A percentile compares a stretch with the other conserved stretches of the same genome.
Conservation (phyloP, 495 filamentous ascomycete genomes). For the Rhypophila decipiens region DNA sequence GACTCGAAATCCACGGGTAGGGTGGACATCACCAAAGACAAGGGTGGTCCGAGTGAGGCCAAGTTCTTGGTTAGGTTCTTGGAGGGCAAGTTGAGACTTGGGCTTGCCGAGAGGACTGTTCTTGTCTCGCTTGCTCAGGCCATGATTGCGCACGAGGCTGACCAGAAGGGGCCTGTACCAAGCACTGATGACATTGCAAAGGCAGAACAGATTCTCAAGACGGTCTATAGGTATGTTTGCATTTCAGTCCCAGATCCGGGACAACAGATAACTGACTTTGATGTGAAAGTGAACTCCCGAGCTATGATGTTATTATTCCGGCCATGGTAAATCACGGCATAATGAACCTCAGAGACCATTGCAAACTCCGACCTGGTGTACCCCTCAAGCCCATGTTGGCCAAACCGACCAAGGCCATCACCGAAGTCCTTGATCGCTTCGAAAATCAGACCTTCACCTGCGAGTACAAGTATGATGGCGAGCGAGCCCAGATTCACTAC, state of each 20-base stretch:
- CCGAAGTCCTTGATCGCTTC: constrained; percentile 94
- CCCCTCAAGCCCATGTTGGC: constrained; percentile 98
- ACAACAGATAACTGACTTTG: constrained; percentile 9
- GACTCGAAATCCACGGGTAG: constrained; percentile 66
- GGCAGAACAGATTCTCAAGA: constrained; percentile 79
- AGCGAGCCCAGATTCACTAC: constrained; percentile 95
- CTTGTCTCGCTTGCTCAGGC: constrained; percentile 85
- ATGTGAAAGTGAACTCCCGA: constrained; percentile 67
- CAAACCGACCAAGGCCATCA: constrained; percentile 98
- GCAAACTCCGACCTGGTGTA: constrained; percentile 89
- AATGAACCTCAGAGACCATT: constrained; percentile 68
- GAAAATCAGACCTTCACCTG: constrained; percentile 94
- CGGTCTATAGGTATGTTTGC: constrained; percentile 69
- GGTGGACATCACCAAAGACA: constrained; percentile 84
- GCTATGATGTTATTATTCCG: constrained; percentile 92
- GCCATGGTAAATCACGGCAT: constrained; percentile 82
- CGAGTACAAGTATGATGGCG: constrained; percentile 98
- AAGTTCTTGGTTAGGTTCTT: constrained; percentile 90
- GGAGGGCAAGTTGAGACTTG: constrained; percentile 88
- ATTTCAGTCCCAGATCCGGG: background rate
- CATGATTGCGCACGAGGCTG: constrained; percentile 72
- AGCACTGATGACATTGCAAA: constrained; percentile 68
- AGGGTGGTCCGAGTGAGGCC: constrained; percentile 89
- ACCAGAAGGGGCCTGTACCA: constrained; percentile 57
- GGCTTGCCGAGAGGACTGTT: constrained; percentile 86